Conservation (phyloP, 176 grass and related monocot genomes). For the Rhynchospora breviuscula region DNA sequence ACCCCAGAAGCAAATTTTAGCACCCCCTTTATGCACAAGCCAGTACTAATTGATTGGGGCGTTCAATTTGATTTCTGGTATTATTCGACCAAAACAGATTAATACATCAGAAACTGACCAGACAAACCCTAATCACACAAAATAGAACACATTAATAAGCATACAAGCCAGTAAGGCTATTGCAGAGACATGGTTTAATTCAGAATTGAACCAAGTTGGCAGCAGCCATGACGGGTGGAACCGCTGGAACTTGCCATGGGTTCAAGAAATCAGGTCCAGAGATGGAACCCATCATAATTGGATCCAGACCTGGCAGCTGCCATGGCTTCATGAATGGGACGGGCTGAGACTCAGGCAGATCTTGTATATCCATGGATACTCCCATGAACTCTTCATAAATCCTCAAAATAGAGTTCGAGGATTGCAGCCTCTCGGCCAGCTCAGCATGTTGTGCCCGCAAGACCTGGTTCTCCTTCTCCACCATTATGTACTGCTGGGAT, state of each 20-base stretch:
- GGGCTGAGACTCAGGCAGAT: conserved; percentile 25
- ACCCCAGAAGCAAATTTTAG: not conserved
- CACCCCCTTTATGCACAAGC: not conserved
- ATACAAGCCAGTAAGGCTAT: not conserved
- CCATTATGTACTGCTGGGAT: conserved; percentile 29
- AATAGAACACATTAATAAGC: conserved; percentile 8
- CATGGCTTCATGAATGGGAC: not conserved
- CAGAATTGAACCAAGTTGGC: conserved; percentile 25
- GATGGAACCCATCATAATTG: conserved; percentile 3
- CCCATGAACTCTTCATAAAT: conserved; percentile 29
- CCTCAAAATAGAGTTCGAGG: conserved; percentile 25
- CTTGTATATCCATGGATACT: conserved; percentile 53
- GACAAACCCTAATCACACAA: not conserved
- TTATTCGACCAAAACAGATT: not conserved
- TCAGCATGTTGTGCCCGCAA: conserved; percentile 38
- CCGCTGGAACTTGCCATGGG: not conserved
- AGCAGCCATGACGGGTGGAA: conserved; percentile 20
- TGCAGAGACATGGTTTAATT: not conserved
- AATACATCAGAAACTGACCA: not conserved
- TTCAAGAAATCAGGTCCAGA: not conserved
- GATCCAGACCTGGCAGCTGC: not conserved
- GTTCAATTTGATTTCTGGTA: not conserved
- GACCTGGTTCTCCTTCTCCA: conserved; percentile 63
- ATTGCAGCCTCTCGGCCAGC: conserved; percentile 40
- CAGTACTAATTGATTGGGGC: not conserved